Evolutionary conservation across 140 eudicot genomes (phyloP).

Genomic region (Bidens hawaiensis): DNA sequence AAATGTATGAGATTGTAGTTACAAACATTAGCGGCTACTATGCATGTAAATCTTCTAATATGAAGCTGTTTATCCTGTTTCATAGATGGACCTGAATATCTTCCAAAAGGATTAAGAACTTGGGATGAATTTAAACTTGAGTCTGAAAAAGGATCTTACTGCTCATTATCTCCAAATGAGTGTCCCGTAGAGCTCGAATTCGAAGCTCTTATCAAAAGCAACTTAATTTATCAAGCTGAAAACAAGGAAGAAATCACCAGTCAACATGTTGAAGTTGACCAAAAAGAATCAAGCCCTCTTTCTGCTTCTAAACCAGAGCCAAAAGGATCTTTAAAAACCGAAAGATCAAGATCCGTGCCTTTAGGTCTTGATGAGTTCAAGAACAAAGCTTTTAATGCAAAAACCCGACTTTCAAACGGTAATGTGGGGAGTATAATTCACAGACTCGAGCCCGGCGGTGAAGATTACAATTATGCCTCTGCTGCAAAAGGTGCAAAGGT

Average conservation of each 20-base stretch:
- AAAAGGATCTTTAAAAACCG: constrained; percentile 44
- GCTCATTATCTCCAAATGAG: constrained; percentile 19
- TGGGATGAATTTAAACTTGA: constrained; percentile 44
- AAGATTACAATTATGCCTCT: constrained; percentile 90
- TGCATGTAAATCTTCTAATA: constrained; percentile 17
- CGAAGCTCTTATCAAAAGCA: constrained; percentile 16
- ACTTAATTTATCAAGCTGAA: constrained; percentile 17
- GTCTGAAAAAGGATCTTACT: constrained; percentile 17
- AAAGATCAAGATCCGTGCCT: constrained; percentile 46
- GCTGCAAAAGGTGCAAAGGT: constrained; percentile 91
- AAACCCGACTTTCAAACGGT: constrained; percentile 38
- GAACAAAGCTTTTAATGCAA: constrained; percentile 62
- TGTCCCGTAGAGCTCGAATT: constrained; percentile 29
- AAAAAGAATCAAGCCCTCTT: constrained; percentile 17
- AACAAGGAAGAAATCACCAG: constrained; percentile 18
- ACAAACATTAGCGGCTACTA: not conserved
- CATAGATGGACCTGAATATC: constrained; percentile 57
- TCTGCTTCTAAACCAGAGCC: constrained; percentile 20
- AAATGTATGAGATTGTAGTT: not conserved
- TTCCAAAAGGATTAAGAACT: constrained; percentile 36
- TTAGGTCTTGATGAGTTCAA: constrained; percentile 85
- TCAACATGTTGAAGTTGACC: constrained; percentile 28
- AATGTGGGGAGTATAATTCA: constrained; percentile 62
- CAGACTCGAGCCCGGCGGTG: constrained; percentile 90
- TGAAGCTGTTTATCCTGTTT: constrained; percentile 6